Evolutionary conservation across 192 early-diverging fungal genomes (phyloP).

Genomic region (Backusella westeae): DNA sequence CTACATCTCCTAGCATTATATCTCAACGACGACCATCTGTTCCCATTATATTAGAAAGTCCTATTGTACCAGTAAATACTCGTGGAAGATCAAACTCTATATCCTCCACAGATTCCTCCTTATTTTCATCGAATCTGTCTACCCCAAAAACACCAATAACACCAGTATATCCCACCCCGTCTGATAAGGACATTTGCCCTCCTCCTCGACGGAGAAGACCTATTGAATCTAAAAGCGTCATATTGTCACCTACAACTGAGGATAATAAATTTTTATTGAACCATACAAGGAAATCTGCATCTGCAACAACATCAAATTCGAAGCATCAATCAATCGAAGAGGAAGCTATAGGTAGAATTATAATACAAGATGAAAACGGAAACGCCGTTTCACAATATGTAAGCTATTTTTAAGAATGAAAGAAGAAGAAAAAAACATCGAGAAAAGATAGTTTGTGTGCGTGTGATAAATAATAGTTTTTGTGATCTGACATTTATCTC

Average conservation of each 20-base stretch:
- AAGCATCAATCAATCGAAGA: not conserved
- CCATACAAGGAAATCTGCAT: not conserved
- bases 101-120: conserved; percentile 3
- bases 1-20: not conserved
- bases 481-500: conserved; percentile 12
- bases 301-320: not conserved
- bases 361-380: conserved; percentile 7
- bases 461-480: not conserved
- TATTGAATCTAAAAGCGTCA: not conserved
- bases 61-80: not conserved
- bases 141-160: conserved; percentile 18
- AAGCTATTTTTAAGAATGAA: conserved; percentile 7
- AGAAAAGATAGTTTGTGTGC: not conserved
- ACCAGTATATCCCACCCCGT: not conserved
- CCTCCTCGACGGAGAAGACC: not conserved
- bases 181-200: not conserved
- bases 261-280: not conserved
- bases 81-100: not conserved
- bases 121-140: conserved; percentile 13
- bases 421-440: not conserved
- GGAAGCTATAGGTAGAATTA: conserved; percentile 7
- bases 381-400: conserved; percentile 44
- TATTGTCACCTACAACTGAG: not conserved
- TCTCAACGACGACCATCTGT: conserved; percentile 12
- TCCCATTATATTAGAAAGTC: not conserved